Conservation (phyloP, 371 early-diverging fungal genomes). For the Zopfochytrium polystomum region DNA sequence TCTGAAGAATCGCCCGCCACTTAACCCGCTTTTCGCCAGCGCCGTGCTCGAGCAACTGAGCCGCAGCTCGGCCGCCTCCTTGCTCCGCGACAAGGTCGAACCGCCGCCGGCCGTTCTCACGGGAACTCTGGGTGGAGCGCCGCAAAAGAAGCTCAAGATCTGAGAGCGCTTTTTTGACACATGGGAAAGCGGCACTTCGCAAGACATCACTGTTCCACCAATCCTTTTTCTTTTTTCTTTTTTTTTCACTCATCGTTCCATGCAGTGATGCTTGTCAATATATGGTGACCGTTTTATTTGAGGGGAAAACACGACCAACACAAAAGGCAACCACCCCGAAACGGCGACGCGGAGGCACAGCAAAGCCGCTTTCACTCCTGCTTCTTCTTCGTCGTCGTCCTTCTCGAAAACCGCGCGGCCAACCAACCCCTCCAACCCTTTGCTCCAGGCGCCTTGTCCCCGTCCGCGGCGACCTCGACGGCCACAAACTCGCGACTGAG, state of each 20-base stretch:
- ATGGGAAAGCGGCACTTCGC: no score
- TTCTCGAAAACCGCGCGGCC: not conserved
- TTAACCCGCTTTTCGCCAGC: conserved; percentile 1
- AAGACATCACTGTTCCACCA: no score
- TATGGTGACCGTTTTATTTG: no score
- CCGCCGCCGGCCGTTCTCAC: conserved; percentile 6
- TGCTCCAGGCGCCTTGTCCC: no score
- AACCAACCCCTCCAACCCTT: conserved; percentile 10
- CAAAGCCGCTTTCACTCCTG: not conserved
- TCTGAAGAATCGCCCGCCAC: not conserved
- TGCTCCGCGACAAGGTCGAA: conserved; percentile 6
- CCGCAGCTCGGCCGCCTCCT: conserved; percentile 8
- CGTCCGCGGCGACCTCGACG: conserved; percentile 18
- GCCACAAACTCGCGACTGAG: conserved; percentile 31
- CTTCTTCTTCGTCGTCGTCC: conserved; percentile 1
- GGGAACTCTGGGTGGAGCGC: conserved; percentile 4
- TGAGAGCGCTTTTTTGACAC: no score
- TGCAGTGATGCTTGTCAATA: no score
- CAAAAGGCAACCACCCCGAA: no score
- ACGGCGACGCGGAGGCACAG: not conserved
- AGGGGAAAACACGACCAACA: no score
- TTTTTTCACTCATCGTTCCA: no score
- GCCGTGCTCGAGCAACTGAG: conserved; percentile 16
- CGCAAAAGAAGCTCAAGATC: no score
- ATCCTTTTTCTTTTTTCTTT: no score